Base-by-base conservation (phyloP, 176 grass and related monocot species). In the Juncus effusus region DNA sequence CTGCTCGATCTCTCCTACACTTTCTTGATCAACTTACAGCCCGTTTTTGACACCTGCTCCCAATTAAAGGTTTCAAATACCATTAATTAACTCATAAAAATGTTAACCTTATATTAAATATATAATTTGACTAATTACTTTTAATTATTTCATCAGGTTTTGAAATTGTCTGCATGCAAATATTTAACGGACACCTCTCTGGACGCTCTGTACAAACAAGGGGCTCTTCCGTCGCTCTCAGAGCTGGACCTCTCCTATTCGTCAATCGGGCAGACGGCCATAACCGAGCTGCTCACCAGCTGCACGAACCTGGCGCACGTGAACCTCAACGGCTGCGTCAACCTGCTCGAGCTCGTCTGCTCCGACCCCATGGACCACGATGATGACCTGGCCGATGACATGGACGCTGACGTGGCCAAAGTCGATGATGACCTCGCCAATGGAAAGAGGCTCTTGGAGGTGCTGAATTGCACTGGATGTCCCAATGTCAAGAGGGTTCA, bases 221-320 rank as follows among this genome's bases (percentile, higher is more conserved):
- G 69, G 47, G 88, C 88, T 69, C 80, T 99, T 75, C 88, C 94
- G 0, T 81, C 82, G 39, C 86, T 99, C 47, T 63, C 86, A 42
- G 94, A 99, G 68, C 73, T 99, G 79, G 94, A 99, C 79, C 80
- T 99, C 60, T 99, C 94, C 58, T 99, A 99, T 85, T 87, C 88
- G 47, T 93, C 88, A 15, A 87, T 93, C 76, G 88, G 88, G 37
- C 94, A 99, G 52, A 82, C 69, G 76, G 80, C 76, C 4, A 93
- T 99, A 54, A 60, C 74, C 50, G 73, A 86, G 62, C 80, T 99
- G 57, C 94, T 99, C 73, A 60, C 83, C 63, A 76, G 54, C 39
- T 93, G 94, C 64, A 86, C 68, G 51, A 99, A 99, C 75, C 82
- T 99, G 42, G 88, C 84, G 70, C 77, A 90, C 69, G 78, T 99